A percentile compares a stretch with the other conserved stretches of the same genome.
These are phyloP conservation scores for Immersiella caudata DNA, from an alignment of 495 filamentous ascomycete species.

Conservation along the genomic window DNA sequence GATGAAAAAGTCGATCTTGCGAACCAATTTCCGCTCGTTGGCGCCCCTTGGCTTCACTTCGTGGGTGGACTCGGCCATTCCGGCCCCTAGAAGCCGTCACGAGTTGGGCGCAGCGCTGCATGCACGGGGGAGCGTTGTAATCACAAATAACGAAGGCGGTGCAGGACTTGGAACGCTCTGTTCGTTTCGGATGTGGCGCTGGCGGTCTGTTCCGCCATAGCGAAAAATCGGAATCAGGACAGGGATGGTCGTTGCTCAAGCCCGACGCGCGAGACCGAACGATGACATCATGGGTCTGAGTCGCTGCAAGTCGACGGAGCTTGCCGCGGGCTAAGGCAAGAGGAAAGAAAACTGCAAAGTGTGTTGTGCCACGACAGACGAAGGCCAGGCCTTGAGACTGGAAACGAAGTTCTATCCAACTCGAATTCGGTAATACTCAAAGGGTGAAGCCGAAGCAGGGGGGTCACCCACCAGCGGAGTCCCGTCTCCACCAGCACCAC, in stretches of 20 bases:
- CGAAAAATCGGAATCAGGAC: neutral
- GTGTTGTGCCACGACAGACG: neutral
- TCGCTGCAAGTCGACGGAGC: neutral
- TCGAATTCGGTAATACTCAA: too few species aligned
- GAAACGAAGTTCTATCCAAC: too few species aligned
- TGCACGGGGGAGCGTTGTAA: neutral
- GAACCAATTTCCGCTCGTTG: slow-evolving; percentile 50
- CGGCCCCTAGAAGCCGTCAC: neutral
- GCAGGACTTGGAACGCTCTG: neutral
- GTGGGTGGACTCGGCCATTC: neutral
- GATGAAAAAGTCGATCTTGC: slow-evolving; percentile 67
- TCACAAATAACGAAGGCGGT: neutral
- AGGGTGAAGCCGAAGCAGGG: too few species aligned
- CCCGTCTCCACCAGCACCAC: too few species aligned
- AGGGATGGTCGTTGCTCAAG: neutral
- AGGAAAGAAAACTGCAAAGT: neutral
- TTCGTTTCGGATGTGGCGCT: neutral
- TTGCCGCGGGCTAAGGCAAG: neutral
- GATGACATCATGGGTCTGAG: neutral
- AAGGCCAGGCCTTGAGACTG: too few species aligned
- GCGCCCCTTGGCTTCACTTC: neutral
- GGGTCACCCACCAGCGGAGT: too few species aligned
- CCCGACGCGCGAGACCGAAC: neutral
- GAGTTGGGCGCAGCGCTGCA: neutral
- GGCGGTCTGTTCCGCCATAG: neutral